Evolutionary conservation across 106 monocot species (phyloP).

Genomic region (Acorus calamus): DNA sequence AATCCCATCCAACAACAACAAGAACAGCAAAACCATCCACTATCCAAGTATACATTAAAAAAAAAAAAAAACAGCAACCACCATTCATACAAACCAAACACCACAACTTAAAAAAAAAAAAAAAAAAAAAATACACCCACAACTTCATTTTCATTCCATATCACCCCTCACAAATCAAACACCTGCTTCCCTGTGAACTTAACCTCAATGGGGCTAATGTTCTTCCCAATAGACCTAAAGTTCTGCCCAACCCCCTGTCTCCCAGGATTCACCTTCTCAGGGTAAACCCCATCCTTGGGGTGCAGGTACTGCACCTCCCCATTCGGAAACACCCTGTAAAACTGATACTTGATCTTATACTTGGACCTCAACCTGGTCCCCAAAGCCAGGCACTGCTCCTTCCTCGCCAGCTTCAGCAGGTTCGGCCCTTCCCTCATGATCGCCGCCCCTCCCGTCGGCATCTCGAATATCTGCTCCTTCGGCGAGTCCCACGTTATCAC

Average conservation of each 20-base stretch:
- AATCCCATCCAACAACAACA: too few species aligned
- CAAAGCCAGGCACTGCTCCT: slow-evolving; percentile 94
- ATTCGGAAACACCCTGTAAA: slow-evolving; percentile 94
- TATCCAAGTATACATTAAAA: too few species aligned
- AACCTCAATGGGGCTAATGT: slow-evolving; percentile 79
- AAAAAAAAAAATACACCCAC: neutral
- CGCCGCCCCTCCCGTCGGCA: slow-evolving; percentile 93
- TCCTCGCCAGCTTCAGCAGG: slow-evolving; percentile 84
- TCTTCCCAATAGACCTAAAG: slow-evolving; percentile 79
- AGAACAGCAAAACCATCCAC: too few species aligned
- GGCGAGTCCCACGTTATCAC: slow-evolving; percentile 93
- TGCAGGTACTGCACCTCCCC: slow-evolving; percentile 98
- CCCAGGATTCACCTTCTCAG: slow-evolving; percentile 93
- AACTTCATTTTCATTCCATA: neutral
- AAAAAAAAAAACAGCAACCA: too few species aligned
- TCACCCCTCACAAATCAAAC: slow-evolving; percentile 41
- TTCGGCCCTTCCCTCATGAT: slow-evolving; percentile 92
- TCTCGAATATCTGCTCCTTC: slow-evolving; percentile 95
- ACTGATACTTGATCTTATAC: slow-evolving; percentile 98
- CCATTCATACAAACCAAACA: too few species aligned
- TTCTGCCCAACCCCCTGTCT: slow-evolving; percentile 75
- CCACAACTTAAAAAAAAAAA: neutral
- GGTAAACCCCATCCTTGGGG: slow-evolving; percentile 95
- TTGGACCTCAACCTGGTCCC: slow-evolving; percentile 80
- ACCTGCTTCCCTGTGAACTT: slow-evolving; percentile 93